Evolutionary conservation across 2,329 filamentous ascomycete genomes (phyloP).

Genomic region (Penicillium rolfsii): DNA sequence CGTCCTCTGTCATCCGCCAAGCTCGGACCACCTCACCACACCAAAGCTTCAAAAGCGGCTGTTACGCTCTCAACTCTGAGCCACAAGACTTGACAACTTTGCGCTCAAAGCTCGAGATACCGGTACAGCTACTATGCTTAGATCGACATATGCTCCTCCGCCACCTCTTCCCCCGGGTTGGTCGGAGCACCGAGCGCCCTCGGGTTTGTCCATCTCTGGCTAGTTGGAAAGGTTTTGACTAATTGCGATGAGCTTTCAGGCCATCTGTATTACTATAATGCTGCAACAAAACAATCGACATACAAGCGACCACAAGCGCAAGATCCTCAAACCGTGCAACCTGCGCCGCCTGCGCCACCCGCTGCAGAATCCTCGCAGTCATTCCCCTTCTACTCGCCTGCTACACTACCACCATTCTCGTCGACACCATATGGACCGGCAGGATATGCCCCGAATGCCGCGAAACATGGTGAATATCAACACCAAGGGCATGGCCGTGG

Average conservation of each 20-base stretch:
- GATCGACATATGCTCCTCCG: constrained; percentile 72
- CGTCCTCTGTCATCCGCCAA: constrained; percentile 44
- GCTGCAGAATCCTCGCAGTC: constrained; percentile 49
- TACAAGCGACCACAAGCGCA: constrained; percentile 71
- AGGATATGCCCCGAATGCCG: constrained; percentile 22
- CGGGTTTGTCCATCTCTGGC: constrained; percentile 53
- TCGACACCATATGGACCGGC: constrained; percentile 41
- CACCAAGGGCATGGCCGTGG: constrained; percentile 49
- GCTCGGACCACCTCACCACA: constrained; percentile 43
- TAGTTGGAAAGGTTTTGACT: constrained; percentile 22
- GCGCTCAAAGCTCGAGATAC: not conserved
- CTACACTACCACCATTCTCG: constrained; percentile 42
- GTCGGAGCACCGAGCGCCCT: constrained; percentile 91
- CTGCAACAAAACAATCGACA: constrained; percentile 79
- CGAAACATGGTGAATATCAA: constrained; percentile 22
- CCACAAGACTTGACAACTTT: constrained; percentile 8
- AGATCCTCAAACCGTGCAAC: constrained; percentile 28
- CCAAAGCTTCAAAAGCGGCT: constrained; percentile 29
- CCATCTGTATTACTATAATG: constrained; percentile 87
- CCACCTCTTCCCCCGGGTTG: constrained; percentile 76
- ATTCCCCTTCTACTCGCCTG: constrained; percentile 35
- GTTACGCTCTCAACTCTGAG: constrained; percentile 15
- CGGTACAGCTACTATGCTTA: constrained; percentile 61
- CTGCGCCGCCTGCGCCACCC: constrained; percentile 26
- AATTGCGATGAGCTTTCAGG: constrained; percentile 51